A percentile compares a stretch with the other conserved stretches of the same genome.
Conservation (phyloP, 805 yeast genomes). For the Spathaspora girioi region DNA sequence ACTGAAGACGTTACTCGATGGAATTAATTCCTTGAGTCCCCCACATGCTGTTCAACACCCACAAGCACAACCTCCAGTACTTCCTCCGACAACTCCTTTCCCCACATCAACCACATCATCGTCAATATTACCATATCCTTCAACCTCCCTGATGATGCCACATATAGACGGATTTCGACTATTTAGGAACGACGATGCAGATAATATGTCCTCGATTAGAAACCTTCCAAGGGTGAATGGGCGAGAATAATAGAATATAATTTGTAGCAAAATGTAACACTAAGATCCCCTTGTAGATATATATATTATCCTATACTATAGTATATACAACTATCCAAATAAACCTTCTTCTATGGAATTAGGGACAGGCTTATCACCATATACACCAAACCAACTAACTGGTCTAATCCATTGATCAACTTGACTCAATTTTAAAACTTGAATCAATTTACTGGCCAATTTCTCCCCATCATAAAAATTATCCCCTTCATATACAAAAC, state of each 20-base stretch:
- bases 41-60: not conserved
- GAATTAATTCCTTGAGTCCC: constrained; percentile 4
- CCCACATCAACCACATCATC: not conserved
- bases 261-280: not conserved
- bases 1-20: not conserved
- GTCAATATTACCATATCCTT: not conserved
- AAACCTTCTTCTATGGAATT: constrained; percentile 73
- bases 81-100: not conserved
- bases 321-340: constrained; percentile 41
- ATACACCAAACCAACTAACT: constrained; percentile 78
- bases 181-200: not conserved
- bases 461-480: constrained; percentile 67
- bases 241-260: not conserved
- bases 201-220: not conserved
- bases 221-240: not conserved
- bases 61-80: not conserved
- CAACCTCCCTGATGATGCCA: not conserved
- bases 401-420: constrained; percentile 50
- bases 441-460: constrained; percentile 39
- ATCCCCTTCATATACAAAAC: constrained; percentile 81
- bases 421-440: constrained; percentile 13
- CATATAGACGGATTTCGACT: not conserved
- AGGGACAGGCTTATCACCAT: constrained; percentile 71
- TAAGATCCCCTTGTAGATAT: not conserved
- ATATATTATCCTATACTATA: no score